Evolutionary conservation across 2,329 filamentous ascomycete genomes (phyloP).

Genomic region (Lasiodiplodia hormozganensis): DNA sequence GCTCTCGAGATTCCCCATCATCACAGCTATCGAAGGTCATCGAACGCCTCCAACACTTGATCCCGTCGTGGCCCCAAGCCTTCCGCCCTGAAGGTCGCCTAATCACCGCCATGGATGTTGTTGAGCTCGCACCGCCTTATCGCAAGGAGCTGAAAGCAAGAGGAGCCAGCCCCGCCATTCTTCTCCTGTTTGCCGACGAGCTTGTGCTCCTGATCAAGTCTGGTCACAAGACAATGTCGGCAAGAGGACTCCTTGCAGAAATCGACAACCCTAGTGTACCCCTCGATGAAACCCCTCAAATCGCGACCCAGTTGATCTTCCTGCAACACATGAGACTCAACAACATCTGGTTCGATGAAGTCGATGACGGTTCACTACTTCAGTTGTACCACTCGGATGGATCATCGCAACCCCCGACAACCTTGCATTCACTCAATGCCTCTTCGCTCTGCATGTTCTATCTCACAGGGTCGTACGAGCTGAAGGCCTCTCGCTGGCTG

Average conservation of each 20-base stretch:
- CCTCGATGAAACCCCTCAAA: slow-evolving; percentile 31
- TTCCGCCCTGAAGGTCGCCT: slow-evolving; percentile 78
- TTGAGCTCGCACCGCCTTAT: slow-evolving; percentile 78
- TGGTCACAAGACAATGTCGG: slow-evolving; percentile 67
- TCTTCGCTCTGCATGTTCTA: slow-evolving; percentile 58
- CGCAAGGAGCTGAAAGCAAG: slow-evolving; percentile 52
- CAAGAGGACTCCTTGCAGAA: slow-evolving; percentile 80
- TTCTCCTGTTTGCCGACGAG: slow-evolving; percentile 85
- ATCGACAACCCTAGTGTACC: slow-evolving; percentile 77
- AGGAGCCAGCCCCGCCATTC: slow-evolving; percentile 64
- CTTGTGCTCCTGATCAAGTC: slow-evolving; percentile 79
- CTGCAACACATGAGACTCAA: slow-evolving; percentile 73
- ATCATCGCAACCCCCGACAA: slow-evolving; percentile 37
- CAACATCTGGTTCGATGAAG: slow-evolving; percentile 75
- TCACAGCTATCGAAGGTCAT: slow-evolving; percentile 75
- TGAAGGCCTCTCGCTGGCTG: slow-evolving; percentile 75
- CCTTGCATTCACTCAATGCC: slow-evolving; percentile 29
- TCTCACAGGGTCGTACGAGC: slow-evolving; percentile 77
- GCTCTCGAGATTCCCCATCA: slow-evolving; percentile 80
- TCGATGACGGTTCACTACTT: slow-evolving; percentile 33
- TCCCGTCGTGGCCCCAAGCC: slow-evolving; percentile 77
- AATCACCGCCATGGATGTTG: slow-evolving; percentile 80
- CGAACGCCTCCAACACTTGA: slow-evolving; percentile 75
- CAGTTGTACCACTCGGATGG: slow-evolving; percentile 56
- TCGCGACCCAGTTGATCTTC: slow-evolving; percentile 70